Percentiles rank a stretch among this genome's conserved stretches.
Evolutionary conservation across 371 early-diverging fungal species (phyloP).

Genomic region (Furculomyces boomerangus): DNA sequence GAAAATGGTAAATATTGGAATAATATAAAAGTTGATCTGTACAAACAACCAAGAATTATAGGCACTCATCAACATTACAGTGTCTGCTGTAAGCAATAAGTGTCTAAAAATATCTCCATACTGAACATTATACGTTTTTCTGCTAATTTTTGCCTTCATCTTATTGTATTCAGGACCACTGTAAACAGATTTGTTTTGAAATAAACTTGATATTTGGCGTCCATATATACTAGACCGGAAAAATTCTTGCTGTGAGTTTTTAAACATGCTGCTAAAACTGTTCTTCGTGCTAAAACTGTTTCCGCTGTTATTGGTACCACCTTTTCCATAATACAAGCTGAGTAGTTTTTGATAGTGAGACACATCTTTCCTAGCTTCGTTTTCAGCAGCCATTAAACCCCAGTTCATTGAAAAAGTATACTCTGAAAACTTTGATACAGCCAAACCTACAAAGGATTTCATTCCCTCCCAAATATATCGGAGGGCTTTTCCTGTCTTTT

Average conservation of each 20-base stretch:
- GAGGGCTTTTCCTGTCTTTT: not conserved
- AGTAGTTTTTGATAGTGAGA: not conserved
- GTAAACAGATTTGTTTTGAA: not conserved
- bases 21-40: conserved; percentile 22
- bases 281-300: not conserved
- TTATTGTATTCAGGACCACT: not conserved
- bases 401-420: conserved; percentile 21
- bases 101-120: not conserved
- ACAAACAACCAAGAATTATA: conserved; percentile 23
- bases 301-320: not conserved
- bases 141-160: not conserved
- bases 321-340: not conserved
- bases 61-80: conserved; percentile 11
- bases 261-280: not conserved
- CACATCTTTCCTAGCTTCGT: not conserved
- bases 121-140: not conserved
- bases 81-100: conserved; percentile 8
- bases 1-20: conserved; percentile 20
- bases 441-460: not conserved
- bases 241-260: not conserved
- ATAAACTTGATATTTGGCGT: no score
- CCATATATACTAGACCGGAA: not conserved
- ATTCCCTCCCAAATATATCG: not conserved
- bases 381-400: not conserved
- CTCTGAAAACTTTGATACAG: conserved; percentile 17